phyloP scores from a whole-genome alignment of 2,329 filamentous ascomycete genomes.

The Zymoseptoria crescenta region DNA sequence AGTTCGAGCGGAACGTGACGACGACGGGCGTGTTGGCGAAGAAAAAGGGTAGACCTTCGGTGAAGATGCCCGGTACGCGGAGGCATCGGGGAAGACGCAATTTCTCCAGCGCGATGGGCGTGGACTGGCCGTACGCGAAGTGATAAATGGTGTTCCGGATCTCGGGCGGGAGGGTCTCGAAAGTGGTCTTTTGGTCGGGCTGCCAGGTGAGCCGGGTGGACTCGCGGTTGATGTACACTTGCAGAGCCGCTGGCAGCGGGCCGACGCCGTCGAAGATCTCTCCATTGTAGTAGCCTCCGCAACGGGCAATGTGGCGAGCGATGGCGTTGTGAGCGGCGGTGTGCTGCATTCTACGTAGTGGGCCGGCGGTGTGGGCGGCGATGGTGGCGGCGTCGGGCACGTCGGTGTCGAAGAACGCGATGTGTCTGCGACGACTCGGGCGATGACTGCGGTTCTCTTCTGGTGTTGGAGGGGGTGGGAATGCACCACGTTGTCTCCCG shows the following conservation, averaged over 20 bases:
- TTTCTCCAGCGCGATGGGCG: background rate
- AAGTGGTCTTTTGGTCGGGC: background rate
- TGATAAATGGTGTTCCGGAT: constrained; percentile 5
- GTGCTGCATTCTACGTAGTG: background rate
- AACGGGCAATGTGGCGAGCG: background rate
- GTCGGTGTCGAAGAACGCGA: background rate
- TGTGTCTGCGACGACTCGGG: background rate
- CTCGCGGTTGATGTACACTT: background rate
- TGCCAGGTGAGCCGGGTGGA: background rate
- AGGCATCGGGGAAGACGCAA: constrained; percentile 1
- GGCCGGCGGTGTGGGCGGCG: background rate
- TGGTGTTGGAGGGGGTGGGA: background rate
- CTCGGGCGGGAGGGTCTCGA: background rate
- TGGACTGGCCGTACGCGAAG: background rate
- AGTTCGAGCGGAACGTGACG: constrained; percentile 1
- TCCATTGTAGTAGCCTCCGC: too few species aligned
- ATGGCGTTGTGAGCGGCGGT: background rate
- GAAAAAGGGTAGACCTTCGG: constrained; percentile 27
- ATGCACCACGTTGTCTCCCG: background rate
- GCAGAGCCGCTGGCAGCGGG: background rate
- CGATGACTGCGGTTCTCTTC: background rate
- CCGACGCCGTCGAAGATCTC: too few species aligned
- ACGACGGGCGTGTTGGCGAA: constrained; percentile 5
- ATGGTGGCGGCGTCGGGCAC: background rate
- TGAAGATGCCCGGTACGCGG: constrained; percentile 26